Evolutionary conservation across 306 rosid genomes (phyloP), one percentile per base, ranked within the genome.

Genomic region (Fagus sylvatica): DNA sequence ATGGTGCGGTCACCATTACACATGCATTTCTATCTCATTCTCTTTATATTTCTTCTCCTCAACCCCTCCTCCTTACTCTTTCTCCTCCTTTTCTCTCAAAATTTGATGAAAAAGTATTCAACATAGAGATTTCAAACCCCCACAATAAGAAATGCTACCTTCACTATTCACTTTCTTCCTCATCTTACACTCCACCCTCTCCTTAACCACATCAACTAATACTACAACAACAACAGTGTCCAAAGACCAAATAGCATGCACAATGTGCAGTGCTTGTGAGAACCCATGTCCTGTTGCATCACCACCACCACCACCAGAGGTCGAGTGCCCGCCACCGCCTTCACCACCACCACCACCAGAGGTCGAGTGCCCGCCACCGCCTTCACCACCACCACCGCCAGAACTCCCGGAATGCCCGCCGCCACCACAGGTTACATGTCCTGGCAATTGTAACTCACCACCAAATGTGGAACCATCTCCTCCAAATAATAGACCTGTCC

Each of bases 261-360:
- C 83, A 56, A 80, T 91, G 89, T 91, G 97, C 75, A 3, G 33
- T 0, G 82, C 55, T 8, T 91, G 97, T 12, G 93, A 91, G 4
- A 83, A 86, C 62, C 94, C 92, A 32, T 89, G 92, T 43, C 83
- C 70, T 37, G 48, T 76, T 34, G 89, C 89, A 6, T 40, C 39
- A 8, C 74, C 86, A 4, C 90, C 92, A 3, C 85, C 88, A 0
- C 89, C 90, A 0, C 82, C 88, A 1, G 80, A 69, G 17, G 70
- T 88, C 22, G 87, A 78, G 32, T 86, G 74, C 46, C 89, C 91
- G 0, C 89, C 96, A 0, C 90, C 89, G 4, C 72, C 85, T 0
- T 74, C 85, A 0, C 81, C 85, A 0, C 80, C 85, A 1, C 85
- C 87, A 0, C 77, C 83, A 0, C 61, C 41, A 19, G 67, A 15